A percentile compares a stretch with the other conserved stretches of the same genome.
Evolutionary conservation across 129 eudicot genomes (phyloP).

Genomic region (Flaveria sonorensis): DNA sequence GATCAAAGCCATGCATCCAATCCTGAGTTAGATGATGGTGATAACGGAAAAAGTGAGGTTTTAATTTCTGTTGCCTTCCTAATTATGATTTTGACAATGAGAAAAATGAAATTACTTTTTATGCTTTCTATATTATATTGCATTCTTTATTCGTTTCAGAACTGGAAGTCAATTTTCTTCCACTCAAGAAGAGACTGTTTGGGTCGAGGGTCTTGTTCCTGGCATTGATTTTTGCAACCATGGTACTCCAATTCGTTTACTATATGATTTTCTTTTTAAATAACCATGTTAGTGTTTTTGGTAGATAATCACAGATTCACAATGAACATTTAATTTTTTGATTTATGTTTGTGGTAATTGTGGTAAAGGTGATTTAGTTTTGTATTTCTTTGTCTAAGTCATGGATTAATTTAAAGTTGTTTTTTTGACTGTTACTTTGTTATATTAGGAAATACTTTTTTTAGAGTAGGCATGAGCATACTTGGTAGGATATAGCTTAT

Average conservation of each 20-base stretch:
- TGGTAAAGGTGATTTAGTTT: not conserved
- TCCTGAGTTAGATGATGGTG: conserved; percentile 31
- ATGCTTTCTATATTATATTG: not conserved
- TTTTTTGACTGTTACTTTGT: not conserved
- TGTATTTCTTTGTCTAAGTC: too few species aligned
- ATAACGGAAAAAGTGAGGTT: conserved; percentile 44
- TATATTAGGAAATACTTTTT: not conserved
- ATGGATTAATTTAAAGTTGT: too few species aligned
- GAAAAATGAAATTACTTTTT: conserved; percentile 2
- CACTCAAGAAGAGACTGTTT: conserved; percentile 55
- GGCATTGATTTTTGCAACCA: conserved; percentile 99
- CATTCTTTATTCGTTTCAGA: conserved; percentile 34
- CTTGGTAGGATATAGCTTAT: not conserved
- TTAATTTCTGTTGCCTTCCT: not conserved
- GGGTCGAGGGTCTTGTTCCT: conserved; percentile 98
- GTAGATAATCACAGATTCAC: not conserved
- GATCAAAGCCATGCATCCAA: conserved; percentile 33
- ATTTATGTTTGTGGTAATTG: not conserved
- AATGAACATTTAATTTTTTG: not conserved
- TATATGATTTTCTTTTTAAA: not conserved
- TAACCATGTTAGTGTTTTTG: not conserved
- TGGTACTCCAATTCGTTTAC: conserved; percentile 46
- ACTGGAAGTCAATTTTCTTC: conserved; percentile 33
- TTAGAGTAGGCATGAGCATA: not conserved
- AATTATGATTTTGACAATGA: conserved; percentile 3